Base-by-base conservation (phyloP, 2,329 filamentous ascomycete species). In the Penicillium carneum region DNA sequence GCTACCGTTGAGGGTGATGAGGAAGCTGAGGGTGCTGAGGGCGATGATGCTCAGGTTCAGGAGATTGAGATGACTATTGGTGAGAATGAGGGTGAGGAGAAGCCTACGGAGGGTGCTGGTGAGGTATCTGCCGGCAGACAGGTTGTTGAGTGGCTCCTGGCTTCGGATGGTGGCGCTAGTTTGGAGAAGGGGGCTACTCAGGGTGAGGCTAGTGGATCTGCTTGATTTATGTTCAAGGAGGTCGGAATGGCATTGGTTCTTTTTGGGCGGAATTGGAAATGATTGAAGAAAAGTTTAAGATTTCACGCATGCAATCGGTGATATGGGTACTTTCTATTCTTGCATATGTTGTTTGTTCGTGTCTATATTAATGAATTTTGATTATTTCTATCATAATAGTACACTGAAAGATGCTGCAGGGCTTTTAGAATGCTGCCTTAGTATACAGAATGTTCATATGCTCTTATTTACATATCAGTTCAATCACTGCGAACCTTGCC, bases 1-100 rank as follows among this genome's bases (percentile, higher is more conserved):
- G 81, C 82, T 57, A 84, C 87, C 54, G 83, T 87, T 7, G 86
- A 90, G 3, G 72, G 45, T 11, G 36, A 56, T 2, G 52, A 71
- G 29, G 68, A 69, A 4, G 67, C 65, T 6, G 63, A 68, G 43
- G 61, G 47, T 6, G 59, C 65, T 49, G 57, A 66, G 23, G 64
- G 70, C 26, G 63, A 59, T 20, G 61, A 63, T n/a, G 61, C 61
- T 1, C 59, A 68, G 58, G 65, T 48, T 7, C 64, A 66, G 56
- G 68, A 71, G 68, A 63, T 70, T 51, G 68, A 69, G 54, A 69
- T 71, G 62, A 69, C 69, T 16, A 57, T 69, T 64, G 69, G 64
- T 9, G 71, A 68, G 18, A 66, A 38, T 10, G 63, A 66, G 52
- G 63, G 61, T 3, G 61, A 68, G 29, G 55, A 56, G 33, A 63